Evolutionary conservation across 2,329 filamentous ascomycete species (phyloP).

Genomic region (Dichotomopilus funicola): DNA sequence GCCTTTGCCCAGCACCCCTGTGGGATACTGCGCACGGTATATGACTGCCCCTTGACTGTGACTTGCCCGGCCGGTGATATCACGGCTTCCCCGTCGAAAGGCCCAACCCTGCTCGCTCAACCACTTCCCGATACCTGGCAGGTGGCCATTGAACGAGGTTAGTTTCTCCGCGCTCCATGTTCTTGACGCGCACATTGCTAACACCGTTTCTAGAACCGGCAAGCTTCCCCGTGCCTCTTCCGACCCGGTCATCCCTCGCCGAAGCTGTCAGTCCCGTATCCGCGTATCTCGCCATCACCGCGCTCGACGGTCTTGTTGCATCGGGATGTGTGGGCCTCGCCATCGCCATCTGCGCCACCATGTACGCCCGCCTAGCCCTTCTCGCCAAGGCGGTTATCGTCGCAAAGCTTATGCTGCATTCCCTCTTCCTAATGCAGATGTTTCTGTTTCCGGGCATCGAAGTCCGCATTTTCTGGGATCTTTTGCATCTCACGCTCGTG

Average conservation of each 20-base stretch:
- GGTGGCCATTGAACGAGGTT: slow-evolving; percentile 18
- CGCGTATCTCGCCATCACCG: slow-evolving; percentile 17
- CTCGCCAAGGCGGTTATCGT: slow-evolving; percentile 14
- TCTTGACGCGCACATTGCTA: neutral
- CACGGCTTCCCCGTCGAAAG: neutral
- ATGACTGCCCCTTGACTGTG: slow-evolving; percentile 20
- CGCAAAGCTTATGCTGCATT: slow-evolving; percentile 17
- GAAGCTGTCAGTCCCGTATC: slow-evolving; percentile 17
- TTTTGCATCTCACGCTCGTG: slow-evolving; percentile 15
- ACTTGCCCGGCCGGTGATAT: neutral
- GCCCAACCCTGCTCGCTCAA: slow-evolving; percentile 6
- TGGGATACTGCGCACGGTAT: slow-evolving; percentile 13
- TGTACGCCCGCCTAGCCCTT: slow-evolving; percentile 8
- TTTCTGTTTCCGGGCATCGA: slow-evolving; percentile 17
- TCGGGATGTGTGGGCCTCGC: slow-evolving; percentile 17
- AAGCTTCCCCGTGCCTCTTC: slow-evolving; percentile 8
- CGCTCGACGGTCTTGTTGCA: slow-evolving; percentile 20
- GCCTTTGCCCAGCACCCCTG: slow-evolving; percentile 8
- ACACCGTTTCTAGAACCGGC: slow-evolving; percentile 5
- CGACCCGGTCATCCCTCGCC: slow-evolving; percentile 12
- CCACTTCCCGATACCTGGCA: slow-evolving; percentile 19
- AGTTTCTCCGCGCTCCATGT: neutral
- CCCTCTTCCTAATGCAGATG: slow-evolving; percentile 17
- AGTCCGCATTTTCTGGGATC: slow-evolving; percentile 17
- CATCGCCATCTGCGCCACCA: slow-evolving; percentile 18